These are phyloP conservation scores for Naganishia albida DNA, from an alignment of 1,284 basidiomycete genomes.

Conservation along the genomic window DNA sequence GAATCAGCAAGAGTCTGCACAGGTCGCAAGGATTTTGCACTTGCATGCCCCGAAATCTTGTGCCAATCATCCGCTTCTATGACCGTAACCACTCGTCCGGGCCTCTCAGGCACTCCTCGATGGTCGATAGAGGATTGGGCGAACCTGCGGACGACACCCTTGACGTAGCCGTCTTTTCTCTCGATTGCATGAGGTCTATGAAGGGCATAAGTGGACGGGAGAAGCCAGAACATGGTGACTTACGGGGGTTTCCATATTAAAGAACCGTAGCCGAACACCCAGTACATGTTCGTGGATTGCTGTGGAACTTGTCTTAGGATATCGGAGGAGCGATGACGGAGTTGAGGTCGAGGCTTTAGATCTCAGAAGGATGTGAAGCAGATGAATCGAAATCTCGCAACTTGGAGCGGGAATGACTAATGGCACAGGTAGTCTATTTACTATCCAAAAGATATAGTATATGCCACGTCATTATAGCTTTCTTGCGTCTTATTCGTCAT, in stretches of 20 bases:
- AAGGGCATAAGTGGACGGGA: not conserved
- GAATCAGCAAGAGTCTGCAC: not conserved
- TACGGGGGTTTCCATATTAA: slow-evolving; percentile 52
- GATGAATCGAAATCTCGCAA: not conserved
- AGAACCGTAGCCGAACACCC: slow-evolving; percentile 51
- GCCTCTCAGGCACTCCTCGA: slow-evolving; percentile 46
- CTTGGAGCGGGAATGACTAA: no score
- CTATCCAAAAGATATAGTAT: no score
- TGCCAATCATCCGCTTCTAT: slow-evolving; percentile 49
- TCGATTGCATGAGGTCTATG: slow-evolving; percentile 46
- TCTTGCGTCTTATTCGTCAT: slow-evolving; percentile 18
- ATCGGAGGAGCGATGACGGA: no score
- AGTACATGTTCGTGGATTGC: slow-evolving; percentile 36
- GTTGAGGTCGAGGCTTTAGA: no score
- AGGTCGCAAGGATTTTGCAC: slow-evolving; percentile 13
- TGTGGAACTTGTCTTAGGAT: no score
- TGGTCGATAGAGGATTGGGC: slow-evolving; percentile 53
- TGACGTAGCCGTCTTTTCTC: slow-evolving; percentile 43
- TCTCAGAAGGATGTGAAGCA: not conserved
- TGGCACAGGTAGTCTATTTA: no score
- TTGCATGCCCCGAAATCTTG: slow-evolving; percentile 39
- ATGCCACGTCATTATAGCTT: slow-evolving; percentile 12
- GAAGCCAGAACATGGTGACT: slow-evolving; percentile 20
- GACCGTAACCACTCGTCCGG: slow-evolving; percentile 51
- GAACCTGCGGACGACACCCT: slow-evolving; percentile 48